A percentile compares a stretch with the other conserved stretches of the same genome.
phyloP scores from a whole-genome alignment of 73 alveolate species.

The Strombidium stylifer region DNA sequence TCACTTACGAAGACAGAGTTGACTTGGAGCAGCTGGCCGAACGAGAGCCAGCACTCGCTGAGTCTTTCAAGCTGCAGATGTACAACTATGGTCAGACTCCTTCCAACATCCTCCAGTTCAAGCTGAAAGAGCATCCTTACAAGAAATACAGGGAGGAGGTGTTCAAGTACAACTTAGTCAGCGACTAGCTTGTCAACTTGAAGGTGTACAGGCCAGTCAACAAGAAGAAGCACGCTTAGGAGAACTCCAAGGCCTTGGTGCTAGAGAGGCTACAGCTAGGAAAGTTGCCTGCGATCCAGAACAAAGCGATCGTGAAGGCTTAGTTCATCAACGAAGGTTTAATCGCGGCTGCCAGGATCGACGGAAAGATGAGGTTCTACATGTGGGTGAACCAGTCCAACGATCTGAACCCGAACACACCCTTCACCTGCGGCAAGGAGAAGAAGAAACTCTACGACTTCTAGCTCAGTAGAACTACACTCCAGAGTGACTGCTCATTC shows the following conservation, averaged over 20 bases:
- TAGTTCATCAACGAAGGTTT: slow-evolving; percentile 41
- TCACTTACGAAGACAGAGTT: slow-evolving; percentile 87
- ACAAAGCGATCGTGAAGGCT: slow-evolving; percentile 52
- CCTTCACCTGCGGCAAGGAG: slow-evolving; percentile 60
- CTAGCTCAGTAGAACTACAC: slow-evolving; percentile 53
- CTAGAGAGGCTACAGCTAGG: neutral
- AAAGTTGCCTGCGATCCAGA: neutral
- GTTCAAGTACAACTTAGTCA: slow-evolving; percentile 60
- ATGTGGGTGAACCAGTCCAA: slow-evolving; percentile 39
- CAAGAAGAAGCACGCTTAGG: neutral
- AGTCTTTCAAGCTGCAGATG: slow-evolving; percentile 70
- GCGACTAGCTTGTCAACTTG: slow-evolving; percentile 59
- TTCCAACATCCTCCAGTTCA: slow-evolving; percentile 72
- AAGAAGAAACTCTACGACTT: slow-evolving; percentile 56
- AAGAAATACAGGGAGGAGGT: slow-evolving; percentile 53
- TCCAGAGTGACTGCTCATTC: slow-evolving; percentile 61
- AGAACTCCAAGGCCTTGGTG: neutral
- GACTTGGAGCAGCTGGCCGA: slow-evolving; percentile 65
- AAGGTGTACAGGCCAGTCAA: slow-evolving; percentile 72
- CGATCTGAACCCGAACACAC: slow-evolving; percentile 49
- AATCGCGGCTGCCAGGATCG: slow-evolving; percentile 41
- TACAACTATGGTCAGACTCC: slow-evolving; percentile 95
- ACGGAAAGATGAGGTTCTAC: slow-evolving; percentile 46
- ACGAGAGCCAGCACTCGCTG: slow-evolving; percentile 52
- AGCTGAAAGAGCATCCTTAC: slow-evolving; percentile 54